phyloP scores from a whole-genome alignment of 352 stramenopile genomes.

The Phytophthora cajani region DNA sequence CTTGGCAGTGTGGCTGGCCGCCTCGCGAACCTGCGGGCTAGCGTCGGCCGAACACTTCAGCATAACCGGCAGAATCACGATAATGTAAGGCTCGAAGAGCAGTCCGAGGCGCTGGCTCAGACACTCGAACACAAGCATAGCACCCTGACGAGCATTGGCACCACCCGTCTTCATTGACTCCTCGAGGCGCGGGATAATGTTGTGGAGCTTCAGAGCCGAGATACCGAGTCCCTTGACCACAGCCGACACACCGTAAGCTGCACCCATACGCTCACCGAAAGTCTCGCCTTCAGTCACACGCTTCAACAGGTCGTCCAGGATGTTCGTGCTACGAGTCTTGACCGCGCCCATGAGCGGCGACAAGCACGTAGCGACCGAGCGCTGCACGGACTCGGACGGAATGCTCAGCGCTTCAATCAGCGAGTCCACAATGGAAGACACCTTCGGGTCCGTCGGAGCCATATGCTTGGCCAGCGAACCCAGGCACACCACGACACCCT shows the following conservation, averaged over 20 bases:
- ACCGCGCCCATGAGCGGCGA: constrained; percentile 88
- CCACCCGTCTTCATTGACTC: constrained; percentile 82
- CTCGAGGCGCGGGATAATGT: constrained; percentile 94
- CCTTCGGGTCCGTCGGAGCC: constrained; percentile 87
- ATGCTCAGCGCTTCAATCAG: constrained; percentile 91
- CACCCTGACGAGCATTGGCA: constrained; percentile 89
- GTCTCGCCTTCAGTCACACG: constrained; percentile 78
- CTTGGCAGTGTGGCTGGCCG: constrained; percentile 94
- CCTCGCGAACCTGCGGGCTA: constrained; percentile 96
- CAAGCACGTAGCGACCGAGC: constrained; percentile 91
- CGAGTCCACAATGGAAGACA: constrained; percentile 87
- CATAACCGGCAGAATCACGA: constrained; percentile 98
- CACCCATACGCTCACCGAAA: constrained; percentile 92
- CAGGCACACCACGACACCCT: constrained; percentile 91
- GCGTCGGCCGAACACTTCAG: constrained; percentile 98
- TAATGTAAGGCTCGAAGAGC: constrained; percentile 98
- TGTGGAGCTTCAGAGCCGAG: constrained; percentile 97
- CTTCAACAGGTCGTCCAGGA: constrained; percentile 81
- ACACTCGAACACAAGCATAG: constrained; percentile 98
- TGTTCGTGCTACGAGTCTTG: constrained; percentile 73
- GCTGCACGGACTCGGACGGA: constrained; percentile 94
- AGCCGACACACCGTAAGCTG: constrained; percentile 97
- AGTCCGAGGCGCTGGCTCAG: constrained; percentile 96
- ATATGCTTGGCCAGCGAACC: constrained; percentile 92
- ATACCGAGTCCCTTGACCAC: constrained; percentile 99